Evolutionary conservation across 2,329 filamentous ascomycete species (phyloP).

Genomic region (Drechslerella coelobrocha): DNA sequence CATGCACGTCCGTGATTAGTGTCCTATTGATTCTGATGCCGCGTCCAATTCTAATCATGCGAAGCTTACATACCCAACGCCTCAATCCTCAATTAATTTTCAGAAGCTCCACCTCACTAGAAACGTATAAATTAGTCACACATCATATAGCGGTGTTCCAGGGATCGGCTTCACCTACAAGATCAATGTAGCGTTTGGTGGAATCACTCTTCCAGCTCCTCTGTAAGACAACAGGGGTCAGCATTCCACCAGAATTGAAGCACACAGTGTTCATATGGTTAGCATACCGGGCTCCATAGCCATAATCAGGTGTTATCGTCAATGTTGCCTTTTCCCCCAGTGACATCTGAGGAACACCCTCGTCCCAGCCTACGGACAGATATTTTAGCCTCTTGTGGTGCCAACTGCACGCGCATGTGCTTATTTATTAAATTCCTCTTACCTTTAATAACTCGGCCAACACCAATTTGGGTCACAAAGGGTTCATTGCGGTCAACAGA

Average conservation of each 20-base stretch:
- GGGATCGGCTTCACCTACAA: slow-evolving; percentile 69
- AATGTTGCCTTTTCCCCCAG: slow-evolving; percentile 88
- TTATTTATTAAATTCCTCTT: not conserved
- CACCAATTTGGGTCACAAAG: slow-evolving; percentile 79
- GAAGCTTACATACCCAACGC: too few relatives aligned
- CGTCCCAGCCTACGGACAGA: slow-evolving; percentile 68
- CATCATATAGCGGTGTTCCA: not conserved
- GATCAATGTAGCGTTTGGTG: slow-evolving; percentile 75
- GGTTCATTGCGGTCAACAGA: slow-evolving; percentile 74
- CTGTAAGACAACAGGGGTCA: slow-evolving; percentile 59
- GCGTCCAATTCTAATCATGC: too few relatives aligned
- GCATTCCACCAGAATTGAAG: not conserved
- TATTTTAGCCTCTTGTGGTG: not conserved
- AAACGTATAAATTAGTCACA: not conserved
- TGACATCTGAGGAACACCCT: slow-evolving; percentile 84
- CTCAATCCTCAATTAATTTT: slow-evolving; percentile 40
- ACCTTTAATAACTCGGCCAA: slow-evolving; percentile 82
- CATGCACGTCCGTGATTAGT: too few relatives aligned
- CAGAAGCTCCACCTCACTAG: slow-evolving; percentile 52
- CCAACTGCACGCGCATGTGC: too few relatives aligned
- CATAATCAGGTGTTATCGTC: slow-evolving; percentile 70
- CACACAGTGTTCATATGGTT: not conserved
- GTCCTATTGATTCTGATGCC: too few relatives aligned
- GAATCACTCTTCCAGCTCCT: slow-evolving; percentile 80
- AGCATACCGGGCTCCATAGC: slow-evolving; percentile 38